phyloP scores from a whole-genome alignment of 768 basidiomycete species.

The Calocybe cyanea region DNA sequence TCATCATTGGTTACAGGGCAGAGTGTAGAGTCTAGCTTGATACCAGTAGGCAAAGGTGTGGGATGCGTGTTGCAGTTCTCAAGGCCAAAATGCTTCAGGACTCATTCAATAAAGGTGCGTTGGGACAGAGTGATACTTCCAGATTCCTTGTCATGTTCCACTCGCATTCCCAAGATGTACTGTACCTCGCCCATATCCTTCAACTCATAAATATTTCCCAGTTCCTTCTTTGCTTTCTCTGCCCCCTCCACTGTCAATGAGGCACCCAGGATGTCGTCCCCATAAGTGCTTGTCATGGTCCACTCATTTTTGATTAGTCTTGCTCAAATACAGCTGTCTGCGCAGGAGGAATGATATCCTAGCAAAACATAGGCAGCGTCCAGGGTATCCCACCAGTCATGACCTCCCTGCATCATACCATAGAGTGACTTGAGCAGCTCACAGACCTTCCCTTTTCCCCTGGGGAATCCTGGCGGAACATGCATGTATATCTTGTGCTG shows the following conservation, averaged over 20 bases:
- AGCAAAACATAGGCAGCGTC: slow-evolving; percentile 3
- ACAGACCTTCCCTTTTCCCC: not conserved
- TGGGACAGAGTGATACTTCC: slow-evolving; percentile 6
- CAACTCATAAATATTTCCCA: slow-evolving; percentile 12
- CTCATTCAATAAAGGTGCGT: not conserved
- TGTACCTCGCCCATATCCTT: slow-evolving; percentile 12
- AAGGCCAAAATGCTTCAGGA: not conserved
- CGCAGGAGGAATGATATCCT: slow-evolving; percentile 14
- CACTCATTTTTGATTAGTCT: slow-evolving; percentile 1
- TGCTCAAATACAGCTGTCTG: slow-evolving; percentile 16
- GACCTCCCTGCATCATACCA: slow-evolving; percentile 17
- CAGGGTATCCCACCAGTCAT: slow-evolving; percentile 16
- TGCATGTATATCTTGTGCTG: slow-evolving; percentile 14
- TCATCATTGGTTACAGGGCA: slow-evolving; percentile 22
- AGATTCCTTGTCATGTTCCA: slow-evolving; percentile 4
- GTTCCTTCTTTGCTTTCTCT: slow-evolving; percentile 11
- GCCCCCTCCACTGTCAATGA: slow-evolving; percentile 11
- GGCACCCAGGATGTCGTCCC: slow-evolving; percentile 13
- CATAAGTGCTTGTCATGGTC: slow-evolving; percentile 16
- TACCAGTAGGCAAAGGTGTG: slow-evolving; percentile 19
- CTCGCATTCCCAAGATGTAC: slow-evolving; percentile 14
- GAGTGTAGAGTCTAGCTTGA: slow-evolving; percentile 24
- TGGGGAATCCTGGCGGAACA: slow-evolving; percentile 9
- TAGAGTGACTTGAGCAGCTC: not conserved
- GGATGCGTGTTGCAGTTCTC: not conserved